Evolutionary conservation across 441 rosid genomes (phyloP), one percentile per base, ranked within the genome.

Genomic region (Populus hybrid): DNA sequence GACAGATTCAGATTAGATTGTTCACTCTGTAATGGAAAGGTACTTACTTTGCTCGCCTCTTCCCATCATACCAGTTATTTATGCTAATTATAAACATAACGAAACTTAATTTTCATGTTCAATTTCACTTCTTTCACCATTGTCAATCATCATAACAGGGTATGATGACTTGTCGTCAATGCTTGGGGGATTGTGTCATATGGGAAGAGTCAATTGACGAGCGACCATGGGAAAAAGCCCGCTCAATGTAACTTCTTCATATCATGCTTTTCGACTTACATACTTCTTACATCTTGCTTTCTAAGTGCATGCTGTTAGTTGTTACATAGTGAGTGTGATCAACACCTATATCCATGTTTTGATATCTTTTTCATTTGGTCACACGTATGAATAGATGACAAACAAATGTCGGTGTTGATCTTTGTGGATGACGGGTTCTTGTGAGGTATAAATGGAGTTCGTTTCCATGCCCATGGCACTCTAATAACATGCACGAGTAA

Each of bases 131-230:
- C 63, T 69, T 23, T n/a, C n/a, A n/a, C n/a, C n/a, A n/a, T n/a
- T 74, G 26, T 29, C 40, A 26, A 38, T 84, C 31, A 38, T 81
- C 31, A 42, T 80, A 68, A 77, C 84, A 95, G 99, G 98, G 98
- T 73, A 87, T 90, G 81, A 86, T 90, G 89, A 92, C 94, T 72
- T 95, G 99, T 83, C 76, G n/a, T 18, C 90, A 82, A 69, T 95
- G 98, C 86, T 89, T 79, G 70, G 99, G 99, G 20, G 99, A 95
- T 72, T 87, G 99, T 81, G 99, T 95, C 42, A 85, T 92, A 77
- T 95, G 99, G 99, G 95, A 92, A 84, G 99, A 95, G 89, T 91
- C 94, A 56, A 91, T 93, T 36, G 99, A 95, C 69, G 99, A 95
- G 82, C 88, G 77, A 79, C 98, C 98, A 63, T 93, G 99, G 99